Percentiles rank a stretch among this genome's conserved stretches.
phyloP scores from a whole-genome alignment of 805 yeast genomes.

The Pichia deserticola region DNA sequence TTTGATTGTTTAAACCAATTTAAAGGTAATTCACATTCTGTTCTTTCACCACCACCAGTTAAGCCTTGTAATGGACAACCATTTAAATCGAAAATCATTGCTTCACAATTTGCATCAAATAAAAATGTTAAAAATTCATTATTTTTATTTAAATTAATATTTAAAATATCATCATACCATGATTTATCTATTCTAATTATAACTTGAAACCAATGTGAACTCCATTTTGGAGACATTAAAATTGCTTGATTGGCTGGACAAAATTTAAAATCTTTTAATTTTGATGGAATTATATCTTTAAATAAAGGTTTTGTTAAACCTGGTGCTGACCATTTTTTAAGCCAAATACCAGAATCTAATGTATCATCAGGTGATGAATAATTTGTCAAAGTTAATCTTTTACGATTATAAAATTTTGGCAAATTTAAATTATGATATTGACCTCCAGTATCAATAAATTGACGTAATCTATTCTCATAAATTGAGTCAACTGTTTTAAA shows the following conservation, averaged over 20 bases:
- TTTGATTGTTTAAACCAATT: constrained; percentile 32
- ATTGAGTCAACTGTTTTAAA: constrained; percentile 72
- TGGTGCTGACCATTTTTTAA: constrained; percentile 69
- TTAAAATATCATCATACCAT: constrained; percentile 51
- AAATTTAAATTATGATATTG: constrained; percentile 63
- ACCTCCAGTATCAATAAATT: constrained; percentile 69
- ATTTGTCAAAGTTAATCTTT: constrained; percentile 30
- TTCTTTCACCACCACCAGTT: constrained; percentile 79
- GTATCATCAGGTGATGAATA: constrained; percentile 27
- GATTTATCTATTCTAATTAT: constrained; percentile 53
- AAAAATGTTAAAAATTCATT: constrained; percentile 8
- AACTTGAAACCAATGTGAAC: constrained; percentile 88
- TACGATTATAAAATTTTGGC: constrained; percentile 71
- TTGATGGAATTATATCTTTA: constrained; percentile 44
- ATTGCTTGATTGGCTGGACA: constrained; percentile 67
- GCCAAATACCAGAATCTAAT: constrained; percentile 36
- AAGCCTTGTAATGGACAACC: constrained; percentile 78
- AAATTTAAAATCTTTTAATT: constrained; percentile 42
- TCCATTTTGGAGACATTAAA: constrained; percentile 83
- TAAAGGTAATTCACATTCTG: constrained; percentile 60
- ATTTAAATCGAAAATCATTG: constrained; percentile 57
- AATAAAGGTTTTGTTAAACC: constrained; percentile 59
- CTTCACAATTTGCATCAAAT: constrained; percentile 87
- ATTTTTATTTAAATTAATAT: constrained; percentile 20
- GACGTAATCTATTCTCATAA: constrained; percentile 66